These are phyloP conservation scores for Prunus armeniaca DNA, from an alignment of 306 rosid species.

Conservation along the genomic window DNA sequence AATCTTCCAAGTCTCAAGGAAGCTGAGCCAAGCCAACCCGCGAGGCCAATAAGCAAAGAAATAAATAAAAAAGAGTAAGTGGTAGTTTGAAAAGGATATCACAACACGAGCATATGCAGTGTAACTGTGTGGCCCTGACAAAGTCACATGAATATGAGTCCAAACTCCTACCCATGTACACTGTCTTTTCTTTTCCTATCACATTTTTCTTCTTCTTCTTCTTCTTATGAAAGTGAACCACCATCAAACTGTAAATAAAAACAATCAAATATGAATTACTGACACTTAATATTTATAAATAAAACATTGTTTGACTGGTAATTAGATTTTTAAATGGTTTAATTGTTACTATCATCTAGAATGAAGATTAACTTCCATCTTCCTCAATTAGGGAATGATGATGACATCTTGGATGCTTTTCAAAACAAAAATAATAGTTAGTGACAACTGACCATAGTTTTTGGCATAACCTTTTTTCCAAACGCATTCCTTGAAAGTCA, in stretches of 20 bases:
- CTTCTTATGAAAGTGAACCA: too few species aligned
- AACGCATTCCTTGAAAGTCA: neutral
- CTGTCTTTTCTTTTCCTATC: neutral
- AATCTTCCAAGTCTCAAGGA: slow-evolving; percentile 3
- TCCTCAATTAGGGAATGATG: neutral
- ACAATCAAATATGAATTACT: too few species aligned
- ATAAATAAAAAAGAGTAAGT: too few species aligned
- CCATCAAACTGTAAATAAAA: too few species aligned
- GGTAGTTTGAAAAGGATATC: neutral
- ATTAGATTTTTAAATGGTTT: too few species aligned
- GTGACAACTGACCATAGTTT: too few species aligned
- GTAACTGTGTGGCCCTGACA: neutral
- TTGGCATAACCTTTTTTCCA: neutral
- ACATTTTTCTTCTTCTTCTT: neutral
- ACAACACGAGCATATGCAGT: neutral
- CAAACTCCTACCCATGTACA: neutral
- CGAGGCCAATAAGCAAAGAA: neutral
- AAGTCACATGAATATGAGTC: neutral
- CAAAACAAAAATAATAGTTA: too few species aligned
- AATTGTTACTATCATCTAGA: too few species aligned
- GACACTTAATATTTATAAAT: too few species aligned
- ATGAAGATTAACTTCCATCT: too few species aligned
- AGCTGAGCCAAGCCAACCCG: neutral
- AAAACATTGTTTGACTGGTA: too few species aligned
- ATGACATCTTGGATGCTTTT: too few species aligned